Percentiles rank a stretch among this genome's conserved stretches.
These are phyloP conservation scores for Cladobotryum mycophilum DNA, from an alignment of 2,329 filamentous ascomycete species.

Conservation along the genomic window DNA sequence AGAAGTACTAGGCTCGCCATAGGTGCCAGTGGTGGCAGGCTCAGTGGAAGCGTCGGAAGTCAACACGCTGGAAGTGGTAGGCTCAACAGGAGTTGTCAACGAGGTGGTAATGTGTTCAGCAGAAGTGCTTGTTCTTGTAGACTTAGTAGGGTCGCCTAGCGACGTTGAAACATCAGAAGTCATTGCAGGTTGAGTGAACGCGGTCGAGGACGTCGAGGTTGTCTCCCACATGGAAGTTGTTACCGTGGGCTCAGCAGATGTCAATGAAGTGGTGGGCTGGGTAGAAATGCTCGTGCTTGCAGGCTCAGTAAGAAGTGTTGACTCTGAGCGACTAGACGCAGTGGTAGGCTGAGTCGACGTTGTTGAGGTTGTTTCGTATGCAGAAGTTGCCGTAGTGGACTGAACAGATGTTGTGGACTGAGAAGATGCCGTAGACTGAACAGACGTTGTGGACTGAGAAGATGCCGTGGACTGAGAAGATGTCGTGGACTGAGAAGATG, in stretches of 20 bases:
- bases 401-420: not conserved
- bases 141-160: not conserved
- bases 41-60: not conserved
- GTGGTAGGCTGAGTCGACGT: not conserved
- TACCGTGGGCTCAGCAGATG: not conserved
- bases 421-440: not conserved
- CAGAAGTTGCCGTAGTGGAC: not conserved
- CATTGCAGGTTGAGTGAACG: not conserved
- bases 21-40: not conserved
- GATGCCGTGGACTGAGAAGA: not conserved
- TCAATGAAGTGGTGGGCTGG: not conserved
- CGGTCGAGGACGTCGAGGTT: not conserved
- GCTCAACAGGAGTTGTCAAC: not conserved
- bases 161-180: not conserved
- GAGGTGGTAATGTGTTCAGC: not conserved
- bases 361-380: not conserved
- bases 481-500: constrained; percentile 2
- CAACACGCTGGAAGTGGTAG: not conserved
- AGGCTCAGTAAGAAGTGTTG: not conserved
- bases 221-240: not conserved
- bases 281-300: not conserved
- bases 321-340: not conserved
- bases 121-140: not conserved
- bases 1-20: too few species aligned
- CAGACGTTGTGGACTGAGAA: not conserved